Percentiles rank a stretch among this genome's conserved stretches.
These are phyloP conservation scores for Gossypium aridum DNA, from an alignment of 441 rosid genomes.

Conservation along the genomic window DNA sequence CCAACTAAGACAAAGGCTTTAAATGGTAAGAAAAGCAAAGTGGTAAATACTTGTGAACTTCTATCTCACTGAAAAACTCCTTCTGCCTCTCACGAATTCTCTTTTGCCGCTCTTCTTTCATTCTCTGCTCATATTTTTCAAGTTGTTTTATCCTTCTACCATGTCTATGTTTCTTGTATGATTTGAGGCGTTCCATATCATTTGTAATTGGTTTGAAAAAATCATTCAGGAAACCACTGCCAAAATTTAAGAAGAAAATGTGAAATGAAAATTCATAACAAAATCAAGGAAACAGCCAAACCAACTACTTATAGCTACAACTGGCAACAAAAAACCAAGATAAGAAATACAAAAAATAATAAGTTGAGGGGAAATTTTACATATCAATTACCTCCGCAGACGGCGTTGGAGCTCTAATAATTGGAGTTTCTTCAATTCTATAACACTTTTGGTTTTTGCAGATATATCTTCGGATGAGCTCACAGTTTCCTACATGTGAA, in stretches of 20 bases:
- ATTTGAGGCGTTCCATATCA: conserved; percentile 73
- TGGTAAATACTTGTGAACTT: conserved; percentile 70
- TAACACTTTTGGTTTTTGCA: conserved; percentile 87
- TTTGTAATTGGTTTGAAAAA: conserved; percentile 70
- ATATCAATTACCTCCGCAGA: conserved; percentile 52
- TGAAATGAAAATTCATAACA: conserved; percentile 4
- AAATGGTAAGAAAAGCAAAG: conserved; percentile 6
- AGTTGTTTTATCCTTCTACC: conserved; percentile 91
- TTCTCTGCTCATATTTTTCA: conserved; percentile 80
- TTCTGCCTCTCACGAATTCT: conserved; percentile 96
- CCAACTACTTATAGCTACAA: conserved; percentile 7
- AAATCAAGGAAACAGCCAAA: conserved; percentile 5
- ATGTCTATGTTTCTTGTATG: conserved; percentile 82
- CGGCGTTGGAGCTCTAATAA: conserved; percentile 76
- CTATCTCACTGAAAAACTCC: conserved; percentile 91
- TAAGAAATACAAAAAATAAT: conserved; percentile 5
- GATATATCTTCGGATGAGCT: conserved; percentile 84
- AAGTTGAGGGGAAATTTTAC: conserved; percentile 3
- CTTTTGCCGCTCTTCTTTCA: conserved; percentile 96
- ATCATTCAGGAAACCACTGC: conserved; percentile 75
- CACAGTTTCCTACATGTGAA: conserved; percentile 55
- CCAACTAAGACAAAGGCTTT: conserved; percentile 6
- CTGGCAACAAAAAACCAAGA: conserved; percentile 5
- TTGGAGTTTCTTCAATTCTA: conserved; percentile 91
- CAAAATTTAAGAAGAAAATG: conserved; percentile 16